Conservation (phyloP, 768 basidiomycete genomes). For the Amyloporia xantha region DNA sequence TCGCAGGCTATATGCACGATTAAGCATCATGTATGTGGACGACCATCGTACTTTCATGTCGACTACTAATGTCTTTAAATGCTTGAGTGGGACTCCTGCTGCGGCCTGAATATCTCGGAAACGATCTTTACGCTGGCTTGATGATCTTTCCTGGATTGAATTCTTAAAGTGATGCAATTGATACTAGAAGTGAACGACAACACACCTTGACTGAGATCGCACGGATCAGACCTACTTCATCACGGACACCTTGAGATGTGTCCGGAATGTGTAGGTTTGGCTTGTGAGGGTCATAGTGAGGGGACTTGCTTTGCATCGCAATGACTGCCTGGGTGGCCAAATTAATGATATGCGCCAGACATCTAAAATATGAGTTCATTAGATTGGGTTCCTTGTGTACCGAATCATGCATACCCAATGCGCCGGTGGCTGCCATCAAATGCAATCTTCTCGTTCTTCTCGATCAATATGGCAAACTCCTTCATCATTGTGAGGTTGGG, state of each 20-base stretch:
- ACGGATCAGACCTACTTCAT: slow-evolving; percentile 24
- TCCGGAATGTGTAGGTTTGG: slow-evolving; percentile 11
- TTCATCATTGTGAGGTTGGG: slow-evolving; percentile 33
- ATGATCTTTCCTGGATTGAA: slow-evolving; percentile 19
- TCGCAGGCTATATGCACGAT: slow-evolving; percentile 13
- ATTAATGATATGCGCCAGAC: slow-evolving; percentile 30
- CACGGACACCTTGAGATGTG: slow-evolving; percentile 4
- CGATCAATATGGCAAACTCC: slow-evolving; percentile 16
- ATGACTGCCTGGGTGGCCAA: slow-evolving; percentile 27
- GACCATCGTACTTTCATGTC: slow-evolving; percentile 29
- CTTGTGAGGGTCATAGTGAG: slow-evolving; percentile 19
- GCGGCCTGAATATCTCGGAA: slow-evolving; percentile 15
- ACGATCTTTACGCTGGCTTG: slow-evolving; percentile 21
- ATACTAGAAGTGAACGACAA: neutral
- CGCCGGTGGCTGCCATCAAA: slow-evolving; percentile 9
- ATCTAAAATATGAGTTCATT: slow-evolving; percentile 17
- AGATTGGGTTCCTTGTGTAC: neutral
- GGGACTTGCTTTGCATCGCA: slow-evolving; percentile 17
- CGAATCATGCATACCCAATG: slow-evolving; percentile 10
- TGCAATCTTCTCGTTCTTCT: slow-evolving; percentile 1
- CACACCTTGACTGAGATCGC: slow-evolving; percentile 23
- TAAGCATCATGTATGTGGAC: slow-evolving; percentile 26
- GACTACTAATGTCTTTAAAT: slow-evolving; percentile 15
- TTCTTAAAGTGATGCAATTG: neutral
- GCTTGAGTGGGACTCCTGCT: neutral